A percentile compares a stretch with the other conserved stretches of the same genome.
Conservation (phyloP, 345 rosid genomes). For the Geranium brycei region DNA sequence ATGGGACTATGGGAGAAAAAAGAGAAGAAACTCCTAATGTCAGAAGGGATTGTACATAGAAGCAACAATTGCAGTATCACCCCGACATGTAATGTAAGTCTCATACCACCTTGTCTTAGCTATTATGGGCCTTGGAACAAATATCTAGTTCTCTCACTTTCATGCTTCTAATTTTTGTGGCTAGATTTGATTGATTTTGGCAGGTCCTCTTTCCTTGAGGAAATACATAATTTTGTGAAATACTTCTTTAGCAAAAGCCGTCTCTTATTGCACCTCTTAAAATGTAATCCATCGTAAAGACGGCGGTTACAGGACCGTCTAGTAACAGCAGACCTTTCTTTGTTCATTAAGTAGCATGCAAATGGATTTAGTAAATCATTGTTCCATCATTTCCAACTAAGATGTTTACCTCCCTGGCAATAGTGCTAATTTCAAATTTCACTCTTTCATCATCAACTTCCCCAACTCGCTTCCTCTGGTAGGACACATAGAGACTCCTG, state of each 20-base stretch:
- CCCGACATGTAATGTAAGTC: background rate
- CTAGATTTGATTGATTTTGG: background rate
- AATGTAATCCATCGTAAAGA: background rate
- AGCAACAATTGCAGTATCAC: background rate
- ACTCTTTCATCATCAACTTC: conserved; percentile 78
- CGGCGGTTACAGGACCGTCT: too few relatives aligned
- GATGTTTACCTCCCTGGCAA: conserved; percentile 68
- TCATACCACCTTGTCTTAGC: too few relatives aligned
- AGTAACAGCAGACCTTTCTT: background rate
- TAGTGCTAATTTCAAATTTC: conserved; percentile 78
- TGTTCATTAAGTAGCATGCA: background rate
- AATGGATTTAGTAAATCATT: background rate
- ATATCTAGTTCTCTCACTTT: background rate
- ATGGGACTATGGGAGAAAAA: too few relatives aligned
- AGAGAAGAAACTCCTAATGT: too few relatives aligned
- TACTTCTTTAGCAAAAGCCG: background rate
- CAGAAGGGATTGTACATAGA: too few relatives aligned
- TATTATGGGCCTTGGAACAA: background rate
- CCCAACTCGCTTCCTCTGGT: conserved; percentile 57
- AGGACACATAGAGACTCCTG: conserved; percentile 55
- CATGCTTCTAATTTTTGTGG: background rate
- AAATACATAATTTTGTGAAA: background rate
- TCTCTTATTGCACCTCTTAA: background rate
- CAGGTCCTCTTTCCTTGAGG: too few relatives aligned
- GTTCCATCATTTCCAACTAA: background rate